Evolutionary conservation across 306 rosid species (phyloP).

Genomic region (Dryas drummondii): DNA sequence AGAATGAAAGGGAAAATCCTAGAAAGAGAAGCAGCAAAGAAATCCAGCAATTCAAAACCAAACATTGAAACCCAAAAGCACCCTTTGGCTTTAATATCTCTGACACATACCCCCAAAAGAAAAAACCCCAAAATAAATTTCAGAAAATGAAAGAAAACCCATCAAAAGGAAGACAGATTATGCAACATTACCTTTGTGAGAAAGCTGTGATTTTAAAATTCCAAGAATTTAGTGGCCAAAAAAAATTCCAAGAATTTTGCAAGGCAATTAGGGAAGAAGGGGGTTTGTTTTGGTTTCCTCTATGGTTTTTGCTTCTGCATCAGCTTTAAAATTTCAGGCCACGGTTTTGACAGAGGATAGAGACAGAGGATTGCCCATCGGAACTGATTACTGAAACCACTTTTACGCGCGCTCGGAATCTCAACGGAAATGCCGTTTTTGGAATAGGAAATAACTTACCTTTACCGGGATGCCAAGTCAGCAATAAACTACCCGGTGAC

Average conservation of each 20-base stretch:
- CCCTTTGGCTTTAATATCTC: not conserved
- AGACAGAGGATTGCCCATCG: not conserved
- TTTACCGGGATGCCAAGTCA: too few species aligned
- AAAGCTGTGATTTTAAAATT: not conserved
- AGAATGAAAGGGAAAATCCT: not conserved
- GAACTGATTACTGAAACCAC: constrained; percentile 7
- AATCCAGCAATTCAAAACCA: not conserved
- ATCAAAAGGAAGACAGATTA: not conserved
- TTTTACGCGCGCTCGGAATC: not conserved
- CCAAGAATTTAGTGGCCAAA: not conserved
- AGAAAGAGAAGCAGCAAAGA: not conserved
- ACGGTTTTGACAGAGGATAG: not conserved
- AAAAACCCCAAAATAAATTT: not conserved
- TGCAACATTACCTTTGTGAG: constrained; percentile 13
- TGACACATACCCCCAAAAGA: not conserved
- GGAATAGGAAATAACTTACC: not conserved
- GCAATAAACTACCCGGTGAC: too few species aligned
- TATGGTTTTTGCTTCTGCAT: not conserved
- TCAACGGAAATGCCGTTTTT: not conserved
- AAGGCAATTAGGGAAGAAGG: not conserved
- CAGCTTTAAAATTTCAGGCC: not conserved
- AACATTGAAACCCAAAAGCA: not conserved
- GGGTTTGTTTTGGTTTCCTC: not conserved
- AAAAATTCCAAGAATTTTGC: not conserved
- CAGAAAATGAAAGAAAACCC: not conserved